Base-by-base conservation (phyloP, 23 red algal species). In the Porphyridium purpureum region DNA sequence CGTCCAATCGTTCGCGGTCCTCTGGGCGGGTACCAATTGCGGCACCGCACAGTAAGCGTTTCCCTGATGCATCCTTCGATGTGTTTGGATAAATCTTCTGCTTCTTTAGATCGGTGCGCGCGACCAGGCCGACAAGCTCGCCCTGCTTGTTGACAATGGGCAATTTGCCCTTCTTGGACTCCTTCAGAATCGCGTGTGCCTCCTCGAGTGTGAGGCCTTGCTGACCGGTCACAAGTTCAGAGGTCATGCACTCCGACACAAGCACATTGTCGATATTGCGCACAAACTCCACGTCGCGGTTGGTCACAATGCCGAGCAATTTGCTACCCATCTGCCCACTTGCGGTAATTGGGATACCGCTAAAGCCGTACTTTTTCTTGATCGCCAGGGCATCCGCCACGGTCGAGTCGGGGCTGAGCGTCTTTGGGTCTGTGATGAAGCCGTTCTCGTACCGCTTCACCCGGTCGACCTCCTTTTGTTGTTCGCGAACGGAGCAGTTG, bases 391-490 rank as follows among this genome's bases (percentile, higher is more conserved):
- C 90, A 29, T 98, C 90, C 15, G 79, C 54, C 55, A 98, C 69
- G 0, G 76, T 86, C 67, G 80, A n/a, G 8, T 59, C 64, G 3
- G 79, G 79, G 19, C 61, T 55, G 7, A 98, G 50, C 24, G 90
- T 98, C 34, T 98, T 98, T 7, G 90, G 90, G 61, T 98, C 79
- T 5, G 90, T 98, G 50, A 98, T 98, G 38, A 98, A 98, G 24
- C 90, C 90, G 35, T 85, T 98, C 44, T 98, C 90, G 48, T 72
- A 98, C 22, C 79, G 80, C 70, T 98, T 98, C 8, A 98, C 90
- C 40, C 81, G 72, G 62, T 98, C 80, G 19, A 98, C 90, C 50
- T 86, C 79, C 17, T 69, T 72, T 62, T 79, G 75, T 57, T 98
- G 90, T 57, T 98, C 90, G 2, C 78, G 69, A 4, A 98, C 55